Evolutionary conservation across 768 basidiomycete genomes (phyloP).

Genomic region (Ramaria sp.): DNA sequence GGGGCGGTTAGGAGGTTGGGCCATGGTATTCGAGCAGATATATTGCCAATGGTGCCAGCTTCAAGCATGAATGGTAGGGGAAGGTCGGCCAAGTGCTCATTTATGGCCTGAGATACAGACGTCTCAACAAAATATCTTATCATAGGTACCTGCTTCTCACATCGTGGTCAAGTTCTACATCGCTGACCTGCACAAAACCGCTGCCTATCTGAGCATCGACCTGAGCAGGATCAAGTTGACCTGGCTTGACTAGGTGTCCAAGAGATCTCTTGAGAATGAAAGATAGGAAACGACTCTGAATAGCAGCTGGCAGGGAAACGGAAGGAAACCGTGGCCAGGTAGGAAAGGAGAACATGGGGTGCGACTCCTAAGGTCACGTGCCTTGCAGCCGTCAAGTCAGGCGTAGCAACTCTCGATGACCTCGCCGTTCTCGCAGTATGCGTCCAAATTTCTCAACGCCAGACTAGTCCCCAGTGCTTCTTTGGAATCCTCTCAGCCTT

Average conservation of each 20-base stretch:
- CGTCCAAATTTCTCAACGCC: slow-evolving; percentile 68
- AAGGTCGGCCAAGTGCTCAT: slow-evolving; percentile 49
- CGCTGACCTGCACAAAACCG: slow-evolving; percentile 78
- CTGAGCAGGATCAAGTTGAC: slow-evolving; percentile 77
- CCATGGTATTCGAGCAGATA: slow-evolving; percentile 75
- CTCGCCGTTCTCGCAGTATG: slow-evolving; percentile 31
- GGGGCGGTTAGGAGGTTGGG: slow-evolving; percentile 73
- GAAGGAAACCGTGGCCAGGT: slow-evolving; percentile 17
- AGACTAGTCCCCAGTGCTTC: slow-evolving; percentile 38
- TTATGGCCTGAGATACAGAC: slow-evolving; percentile 55
- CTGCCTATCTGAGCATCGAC: slow-evolving; percentile 91
- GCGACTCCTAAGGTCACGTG: slow-evolving; percentile 3
- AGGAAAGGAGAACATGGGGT: slow-evolving; percentile 8
- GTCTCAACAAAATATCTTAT: not conserved
- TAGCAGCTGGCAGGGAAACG: slow-evolving; percentile 31
- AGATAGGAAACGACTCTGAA: slow-evolving; percentile 84
- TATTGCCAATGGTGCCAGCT: slow-evolving; percentile 61
- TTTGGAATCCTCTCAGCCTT: slow-evolving; percentile 55
- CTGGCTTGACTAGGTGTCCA: slow-evolving; percentile 80
- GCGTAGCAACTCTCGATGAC: not conserved
- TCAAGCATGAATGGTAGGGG: slow-evolving; percentile 47
- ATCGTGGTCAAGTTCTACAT: slow-evolving; percentile 67
- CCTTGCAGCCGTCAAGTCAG: not conserved
- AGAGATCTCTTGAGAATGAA: slow-evolving; percentile 76
- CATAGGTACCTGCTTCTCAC: slow-evolving; percentile 33